Base-by-base conservation (phyloP, 345 rosid genomes). In the Hibiscus trionum region DNA sequence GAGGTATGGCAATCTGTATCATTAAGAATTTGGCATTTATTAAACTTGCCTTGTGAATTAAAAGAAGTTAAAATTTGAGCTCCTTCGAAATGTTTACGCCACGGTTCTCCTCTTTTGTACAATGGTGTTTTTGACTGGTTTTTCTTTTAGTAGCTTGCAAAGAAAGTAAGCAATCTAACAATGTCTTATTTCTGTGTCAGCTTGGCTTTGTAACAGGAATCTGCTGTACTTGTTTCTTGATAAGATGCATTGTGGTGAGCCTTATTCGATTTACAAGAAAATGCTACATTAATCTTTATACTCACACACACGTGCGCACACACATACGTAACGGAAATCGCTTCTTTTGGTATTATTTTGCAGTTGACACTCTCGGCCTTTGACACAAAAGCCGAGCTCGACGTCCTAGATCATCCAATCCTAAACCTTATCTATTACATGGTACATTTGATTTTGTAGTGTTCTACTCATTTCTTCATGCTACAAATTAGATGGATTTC, bases 181-280 rank as follows among this genome's bases (percentile, higher is more conserved):
- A 8, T 66, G 57, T 12, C 72, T 53, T 66, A 3, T 69, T 19
- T 61, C 11, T 60, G 1, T 46, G 66, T 73, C 91, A 91, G 96
- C 93, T 90, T 19, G 90, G 97, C 64, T 88, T 74, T 24, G 93
- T 92, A 73, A 88, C 93, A 0, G 85, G 76, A 62, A 84, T 88
- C 58, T 90, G 93, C 76, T 92, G 85, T 77, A 73, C 86, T 37
- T 90, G 97, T 78, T 91, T 90, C 90, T 76, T 91, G 82, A 76
- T 90, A 73, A 84, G 97, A 85, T 88, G 93, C 71, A 35, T 87
- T 64, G 80, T 84, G 88, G 97, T 92, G 81, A 84, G 89, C 72
- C 35, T 12, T 26, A 10, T 72, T 62, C 58, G 65, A 31, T 44
- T 56, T 66, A 17, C 4, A 52, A 33, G 11, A 6, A 57, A 70